phyloP scores from a whole-genome alignment of 805 yeast species.

The Yamadazyma sp. region DNA sequence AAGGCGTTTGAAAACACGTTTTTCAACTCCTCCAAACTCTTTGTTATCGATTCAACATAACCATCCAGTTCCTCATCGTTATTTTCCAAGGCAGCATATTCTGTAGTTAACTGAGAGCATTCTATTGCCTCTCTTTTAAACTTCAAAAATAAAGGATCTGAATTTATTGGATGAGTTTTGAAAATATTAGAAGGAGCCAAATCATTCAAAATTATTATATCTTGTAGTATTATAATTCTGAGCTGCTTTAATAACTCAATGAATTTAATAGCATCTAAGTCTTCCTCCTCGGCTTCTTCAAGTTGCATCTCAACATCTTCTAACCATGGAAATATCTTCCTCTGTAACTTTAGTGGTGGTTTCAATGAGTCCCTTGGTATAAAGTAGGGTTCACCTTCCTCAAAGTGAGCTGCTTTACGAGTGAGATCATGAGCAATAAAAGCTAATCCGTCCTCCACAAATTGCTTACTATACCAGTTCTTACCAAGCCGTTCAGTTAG shows the following conservation, averaged over 20 bases:
- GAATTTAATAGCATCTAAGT: background rate
- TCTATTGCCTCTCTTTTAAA: too few relatives aligned
- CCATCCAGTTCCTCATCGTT: too few relatives aligned
- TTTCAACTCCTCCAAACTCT: background rate
- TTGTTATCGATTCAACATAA: too few relatives aligned
- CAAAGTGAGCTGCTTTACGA: constrained; percentile 2
- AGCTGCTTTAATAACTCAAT: constrained; percentile 2
- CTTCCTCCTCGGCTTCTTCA: constrained; percentile 1
- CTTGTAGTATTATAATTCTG: constrained; percentile 7
- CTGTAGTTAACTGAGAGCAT: too few relatives aligned
- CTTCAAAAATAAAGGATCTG: constrained; percentile 4
- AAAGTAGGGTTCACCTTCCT: constrained; percentile 2
- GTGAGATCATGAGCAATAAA: constrained; percentile 1
- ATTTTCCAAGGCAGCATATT: too few relatives aligned
- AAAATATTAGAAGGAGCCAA: constrained; percentile 4
- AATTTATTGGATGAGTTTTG: constrained; percentile 4
- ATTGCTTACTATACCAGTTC: too few relatives aligned
- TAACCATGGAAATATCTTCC: constrained; percentile 11
- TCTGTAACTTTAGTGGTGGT: constrained; percentile 3
- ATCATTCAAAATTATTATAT: constrained; percentile 3
- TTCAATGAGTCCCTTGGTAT: background rate
- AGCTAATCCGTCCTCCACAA: too few relatives aligned
- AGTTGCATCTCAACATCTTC: too few relatives aligned
- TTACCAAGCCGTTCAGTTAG: too few relatives aligned
- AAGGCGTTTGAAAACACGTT: background rate